Evolutionary conservation across 2,329 filamentous ascomycete genomes (phyloP).

Genomic region (Bipolaris sorokiniana): DNA sequence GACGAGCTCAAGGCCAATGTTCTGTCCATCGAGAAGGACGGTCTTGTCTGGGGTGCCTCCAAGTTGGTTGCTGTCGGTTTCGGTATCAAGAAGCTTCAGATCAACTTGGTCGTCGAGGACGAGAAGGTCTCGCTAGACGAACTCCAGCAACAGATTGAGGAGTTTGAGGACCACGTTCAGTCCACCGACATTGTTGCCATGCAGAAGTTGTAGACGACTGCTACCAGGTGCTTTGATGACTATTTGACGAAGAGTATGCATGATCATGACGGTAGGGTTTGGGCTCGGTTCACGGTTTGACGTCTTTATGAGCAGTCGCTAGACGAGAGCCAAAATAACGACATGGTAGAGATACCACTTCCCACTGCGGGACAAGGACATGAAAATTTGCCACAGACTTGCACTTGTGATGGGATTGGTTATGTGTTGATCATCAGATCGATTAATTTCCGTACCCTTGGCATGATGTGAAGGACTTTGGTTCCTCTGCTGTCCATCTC

Average conservation of each 20-base stretch:
- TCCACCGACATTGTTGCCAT: constrained; percentile 81
- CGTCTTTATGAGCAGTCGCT: constrained; percentile 43
- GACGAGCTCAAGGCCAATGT: constrained; percentile 79
- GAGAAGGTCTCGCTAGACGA: constrained; percentile 91
- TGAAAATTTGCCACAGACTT: constrained; percentile 10
- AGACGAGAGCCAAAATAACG: constrained; percentile 36
- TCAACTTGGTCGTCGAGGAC: constrained; percentile 97
- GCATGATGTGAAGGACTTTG: neutral
- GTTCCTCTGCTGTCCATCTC: neutral
- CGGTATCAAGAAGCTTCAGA: constrained; percentile 99
- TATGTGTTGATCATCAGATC: neutral
- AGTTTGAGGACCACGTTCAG: constrained; percentile 94
- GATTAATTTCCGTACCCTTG: neutral
- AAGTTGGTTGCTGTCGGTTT: constrained; percentile 90
- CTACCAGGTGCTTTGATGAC: constrained; percentile 12
- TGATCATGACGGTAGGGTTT: constrained; percentile 32
- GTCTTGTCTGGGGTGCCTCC: constrained; percentile 93
- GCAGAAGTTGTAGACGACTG: constrained; percentile 49
- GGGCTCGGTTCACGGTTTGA: constrained; percentile 35
- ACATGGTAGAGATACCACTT: constrained; percentile 32
- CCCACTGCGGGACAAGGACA: constrained; percentile 23
- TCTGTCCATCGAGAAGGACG: constrained; percentile 84
- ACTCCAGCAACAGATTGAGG: constrained; percentile 84
- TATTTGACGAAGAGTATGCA: constrained; percentile 23
- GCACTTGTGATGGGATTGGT: constrained; percentile 7